Conservation (phyloP, 2,329 filamentous ascomycete species). For the Penicillium oxalicum region DNA sequence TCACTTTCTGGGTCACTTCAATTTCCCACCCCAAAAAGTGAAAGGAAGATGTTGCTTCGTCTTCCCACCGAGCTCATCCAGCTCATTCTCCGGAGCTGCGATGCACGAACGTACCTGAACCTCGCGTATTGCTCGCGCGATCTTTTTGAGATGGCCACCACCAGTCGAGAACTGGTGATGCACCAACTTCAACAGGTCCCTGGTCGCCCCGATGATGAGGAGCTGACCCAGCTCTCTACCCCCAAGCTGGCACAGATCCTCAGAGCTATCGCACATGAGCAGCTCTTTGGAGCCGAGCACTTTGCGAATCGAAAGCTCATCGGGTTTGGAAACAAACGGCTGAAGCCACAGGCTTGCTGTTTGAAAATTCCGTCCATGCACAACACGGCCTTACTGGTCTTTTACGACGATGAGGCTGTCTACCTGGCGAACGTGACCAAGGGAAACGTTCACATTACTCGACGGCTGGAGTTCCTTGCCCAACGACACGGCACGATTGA, state of each 20-base stretch:
- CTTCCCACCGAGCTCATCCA: slow-evolving; percentile 39
- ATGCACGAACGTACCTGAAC: slow-evolving; percentile 35
- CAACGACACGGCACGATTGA: slow-evolving; percentile 24
- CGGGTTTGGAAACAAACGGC: slow-evolving; percentile 18
- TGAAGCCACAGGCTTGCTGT: slow-evolving; percentile 33
- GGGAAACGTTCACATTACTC: slow-evolving; percentile 12
- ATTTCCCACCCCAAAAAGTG: neutral
- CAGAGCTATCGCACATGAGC: slow-evolving; percentile 23
- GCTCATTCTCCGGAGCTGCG: slow-evolving; percentile 30
- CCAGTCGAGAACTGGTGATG: slow-evolving; percentile 31
- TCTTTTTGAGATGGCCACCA: slow-evolving; percentile 31
- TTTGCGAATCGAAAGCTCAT: slow-evolving; percentile 27
- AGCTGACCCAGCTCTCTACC: slow-evolving; percentile 14
- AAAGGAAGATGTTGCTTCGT: slow-evolving; percentile 24
- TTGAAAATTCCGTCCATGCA: slow-evolving; percentile 16
- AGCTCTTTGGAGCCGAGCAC: slow-evolving; percentile 35
- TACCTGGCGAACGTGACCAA: slow-evolving; percentile 22
- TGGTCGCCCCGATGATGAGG: slow-evolving; percentile 20
- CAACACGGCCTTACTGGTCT: slow-evolving; percentile 24
- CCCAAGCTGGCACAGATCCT: slow-evolving; percentile 30
- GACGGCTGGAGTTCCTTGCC: slow-evolving; percentile 19
- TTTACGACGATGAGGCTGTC: slow-evolving; percentile 26
- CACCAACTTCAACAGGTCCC: slow-evolving; percentile 34
- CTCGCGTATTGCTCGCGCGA: slow-evolving; percentile 31
- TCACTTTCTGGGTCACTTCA: neutral